These are phyloP conservation scores for Pichia sp. DNA, from an alignment of 1,139 yeast species.

Conservation along the genomic window DNA sequence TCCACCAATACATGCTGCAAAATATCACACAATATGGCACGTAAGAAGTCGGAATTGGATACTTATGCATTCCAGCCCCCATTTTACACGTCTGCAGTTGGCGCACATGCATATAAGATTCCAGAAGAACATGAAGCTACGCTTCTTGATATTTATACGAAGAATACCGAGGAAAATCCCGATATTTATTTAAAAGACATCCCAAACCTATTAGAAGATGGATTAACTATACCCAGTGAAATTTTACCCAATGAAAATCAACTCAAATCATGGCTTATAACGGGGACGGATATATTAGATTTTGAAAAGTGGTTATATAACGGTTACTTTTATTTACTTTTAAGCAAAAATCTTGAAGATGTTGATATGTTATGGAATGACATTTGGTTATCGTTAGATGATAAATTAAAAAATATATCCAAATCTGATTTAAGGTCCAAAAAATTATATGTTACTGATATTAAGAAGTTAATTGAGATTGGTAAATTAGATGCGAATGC, in stretches of 20 bases:
- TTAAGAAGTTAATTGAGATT: conserved; percentile 31
- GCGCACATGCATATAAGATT: conserved; percentile 12
- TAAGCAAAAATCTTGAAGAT: conserved; percentile 31
- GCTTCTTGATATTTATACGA: conserved; percentile 13
- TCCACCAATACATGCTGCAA: neutral
- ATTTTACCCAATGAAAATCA: conserved; percentile 23
- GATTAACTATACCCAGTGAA: conserved; percentile 20
- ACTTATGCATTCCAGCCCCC: conserved; percentile 15
- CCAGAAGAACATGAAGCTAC: conserved; percentile 14
- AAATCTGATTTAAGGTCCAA: conserved; percentile 2
- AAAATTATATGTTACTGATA: conserved; percentile 31
- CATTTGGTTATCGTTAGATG: conserved; percentile 24
- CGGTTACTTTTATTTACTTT: conserved; percentile 35
- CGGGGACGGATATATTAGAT: conserved; percentile 32
- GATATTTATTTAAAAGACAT: conserved; percentile 8
- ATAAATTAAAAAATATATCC: neutral
- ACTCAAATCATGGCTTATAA: conserved; percentile 26
- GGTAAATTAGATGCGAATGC: conserved; percentile 30
- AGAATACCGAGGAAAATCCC: conserved; percentile 6
- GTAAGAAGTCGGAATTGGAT: conserved; percentile 5
- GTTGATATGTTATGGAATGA: conserved; percentile 38
- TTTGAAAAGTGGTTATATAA: conserved; percentile 37
- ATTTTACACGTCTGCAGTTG: conserved; percentile 12
- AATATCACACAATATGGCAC: neutral
- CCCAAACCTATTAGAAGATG: neutral